Conservation (phyloP, 805 yeast genomes). For the Yamadazyma philogaea region DNA sequence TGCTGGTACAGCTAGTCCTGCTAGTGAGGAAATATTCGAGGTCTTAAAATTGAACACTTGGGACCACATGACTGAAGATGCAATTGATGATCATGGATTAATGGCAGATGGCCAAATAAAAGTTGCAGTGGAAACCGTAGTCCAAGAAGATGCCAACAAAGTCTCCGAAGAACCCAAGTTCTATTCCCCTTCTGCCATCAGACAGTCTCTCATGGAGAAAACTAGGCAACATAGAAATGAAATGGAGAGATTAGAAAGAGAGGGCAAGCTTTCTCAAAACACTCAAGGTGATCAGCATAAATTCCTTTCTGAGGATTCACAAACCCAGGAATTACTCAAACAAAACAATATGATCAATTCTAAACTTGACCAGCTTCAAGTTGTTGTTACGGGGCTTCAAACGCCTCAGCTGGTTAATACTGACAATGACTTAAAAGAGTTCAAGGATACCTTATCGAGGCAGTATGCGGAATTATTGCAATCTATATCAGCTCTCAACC, state of each 20-base stretch:
- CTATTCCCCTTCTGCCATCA: conserved; percentile 20
- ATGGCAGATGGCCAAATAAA: conserved; percentile 43
- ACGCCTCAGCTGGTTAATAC: not conserved
- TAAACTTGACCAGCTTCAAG: conserved; percentile 2
- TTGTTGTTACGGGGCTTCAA: not conserved
- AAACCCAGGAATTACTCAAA: not conserved
- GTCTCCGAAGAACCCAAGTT: conserved; percentile 1
- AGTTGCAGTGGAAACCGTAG: conserved; percentile 20
- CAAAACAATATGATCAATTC: conserved; percentile 3
- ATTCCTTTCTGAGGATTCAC: not conserved
- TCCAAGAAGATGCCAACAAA: not conserved
- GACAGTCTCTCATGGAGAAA: conserved; percentile 40
- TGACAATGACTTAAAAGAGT: conserved; percentile 16
- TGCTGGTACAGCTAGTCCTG: conserved; percentile 37
- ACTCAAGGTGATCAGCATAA: not conserved
- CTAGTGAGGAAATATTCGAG: conserved; percentile 58
- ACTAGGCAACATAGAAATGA: conserved; percentile 21
- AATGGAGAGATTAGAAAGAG: conserved; percentile 1
- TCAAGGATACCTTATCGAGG: conserved; percentile 24
- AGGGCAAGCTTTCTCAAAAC: not conserved
- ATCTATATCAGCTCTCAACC: conserved; percentile 30
- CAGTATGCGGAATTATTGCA: conserved; percentile 33
- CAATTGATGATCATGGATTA: conserved; percentile 55
- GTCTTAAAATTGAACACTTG: conserved; percentile 56
- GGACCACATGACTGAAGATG: conserved; percentile 51